Base-by-base conservation (phyloP, 257 asterid species). In the Nicotiana otophora region DNA sequence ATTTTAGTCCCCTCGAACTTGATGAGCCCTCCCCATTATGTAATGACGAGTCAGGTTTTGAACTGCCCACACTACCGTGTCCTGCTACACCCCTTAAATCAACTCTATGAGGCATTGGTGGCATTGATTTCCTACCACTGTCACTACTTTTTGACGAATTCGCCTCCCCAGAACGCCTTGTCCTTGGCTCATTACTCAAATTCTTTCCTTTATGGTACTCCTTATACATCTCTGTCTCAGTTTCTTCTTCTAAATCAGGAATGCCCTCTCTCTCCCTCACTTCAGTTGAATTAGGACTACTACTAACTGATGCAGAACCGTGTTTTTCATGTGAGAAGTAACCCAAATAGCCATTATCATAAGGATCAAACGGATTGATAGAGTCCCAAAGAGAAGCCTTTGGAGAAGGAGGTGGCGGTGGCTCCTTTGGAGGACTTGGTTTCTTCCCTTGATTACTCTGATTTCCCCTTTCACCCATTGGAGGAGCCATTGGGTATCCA, bases 201-300 rank as follows among this genome's bases (percentile, higher is more conserved):
- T 83, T 88, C 51, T 85, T 88, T 42, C 89, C 88, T 60, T 86
- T 87, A 28, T 46, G 81, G 51, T 72, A 84, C 72, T 91, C 93
- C 82, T 87, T 89, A 69, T 81, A 86, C 60, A 88, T 82, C 84
- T 94, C 98, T 72, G 36, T 85, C 90, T 94, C 99, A 33, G 98
- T 94, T 84, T 92, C 98, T 82, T 96, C 99, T 88, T 96, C 99
- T 91, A 96, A 88, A 82, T 96, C 98, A 79, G 99, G 99, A 84
- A 96, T 96, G 63, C 99, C 99, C 82, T 96, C 98, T 58, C 97
- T 93, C 90, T 89, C 92, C 89, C 99, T 94, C 88, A 94, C 97
- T 87, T 93, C 98, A 70, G 58, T 86, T 10, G 97, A 96, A 93
- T 93, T 95, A 7, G 99, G 99, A 86, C 98, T 96, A 87, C 98